Conservation (phyloP, 2,329 filamentous ascomycete genomes). For the Fusarium proliferatum region DNA sequence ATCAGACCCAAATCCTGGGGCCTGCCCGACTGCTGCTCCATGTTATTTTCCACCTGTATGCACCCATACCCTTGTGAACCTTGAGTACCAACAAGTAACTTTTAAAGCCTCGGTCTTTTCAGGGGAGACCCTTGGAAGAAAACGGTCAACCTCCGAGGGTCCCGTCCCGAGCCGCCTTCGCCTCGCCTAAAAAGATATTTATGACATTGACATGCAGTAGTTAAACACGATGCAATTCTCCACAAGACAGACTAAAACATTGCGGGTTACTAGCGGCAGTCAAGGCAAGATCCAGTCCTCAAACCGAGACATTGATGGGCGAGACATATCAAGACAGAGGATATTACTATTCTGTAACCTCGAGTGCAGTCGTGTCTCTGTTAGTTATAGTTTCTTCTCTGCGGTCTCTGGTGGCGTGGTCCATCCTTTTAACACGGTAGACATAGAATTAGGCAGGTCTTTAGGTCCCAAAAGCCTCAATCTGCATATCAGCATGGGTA, state of each 20-base stretch:
- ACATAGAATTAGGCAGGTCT: background rate
- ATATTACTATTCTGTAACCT: background rate
- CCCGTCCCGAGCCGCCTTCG: constrained; percentile 1
- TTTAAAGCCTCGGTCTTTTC: background rate
- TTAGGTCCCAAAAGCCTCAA: background rate
- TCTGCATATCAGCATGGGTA: background rate
- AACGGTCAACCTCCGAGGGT: background rate
- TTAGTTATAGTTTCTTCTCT: background rate
- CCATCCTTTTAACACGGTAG: background rate
- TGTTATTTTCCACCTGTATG: background rate
- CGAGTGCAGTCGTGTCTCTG: background rate
- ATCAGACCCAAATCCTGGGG: background rate
- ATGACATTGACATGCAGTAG: background rate
- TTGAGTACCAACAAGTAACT: background rate
- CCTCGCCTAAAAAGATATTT: background rate
- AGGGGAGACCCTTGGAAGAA: background rate
- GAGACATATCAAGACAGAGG: background rate
- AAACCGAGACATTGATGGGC: background rate
- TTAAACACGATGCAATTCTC: background rate
- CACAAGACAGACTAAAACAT: background rate
- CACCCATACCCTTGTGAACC: background rate
- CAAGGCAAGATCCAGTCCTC: background rate
- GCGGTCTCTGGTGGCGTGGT: background rate
- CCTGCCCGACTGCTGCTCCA: background rate
- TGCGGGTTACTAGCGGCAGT: background rate